Evolutionary conservation across 345 rosid genomes (phyloP).

Genomic region (Diplotaxis tenuifolia): DNA sequence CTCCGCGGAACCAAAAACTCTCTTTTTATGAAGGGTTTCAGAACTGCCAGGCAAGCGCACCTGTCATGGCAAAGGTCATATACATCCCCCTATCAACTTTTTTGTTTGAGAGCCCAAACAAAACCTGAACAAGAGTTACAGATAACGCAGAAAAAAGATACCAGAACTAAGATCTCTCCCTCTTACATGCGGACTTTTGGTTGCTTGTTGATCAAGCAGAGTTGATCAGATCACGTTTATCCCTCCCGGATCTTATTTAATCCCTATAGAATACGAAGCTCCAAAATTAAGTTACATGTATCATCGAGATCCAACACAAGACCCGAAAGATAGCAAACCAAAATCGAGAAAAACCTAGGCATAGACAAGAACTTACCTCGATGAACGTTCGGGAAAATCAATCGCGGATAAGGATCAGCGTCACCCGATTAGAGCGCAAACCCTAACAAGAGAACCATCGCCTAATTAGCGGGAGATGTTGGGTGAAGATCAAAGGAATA

Average conservation of each 20-base stretch:
- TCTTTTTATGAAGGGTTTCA: background rate
- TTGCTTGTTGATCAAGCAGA: background rate
- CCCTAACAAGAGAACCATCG: background rate
- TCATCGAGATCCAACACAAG: background rate
- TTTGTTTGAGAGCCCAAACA: background rate
- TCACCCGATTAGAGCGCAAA: constrained; percentile 10
- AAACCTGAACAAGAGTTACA: background rate
- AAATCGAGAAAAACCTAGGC: background rate
- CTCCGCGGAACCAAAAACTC: constrained; percentile 8
- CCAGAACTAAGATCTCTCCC: background rate
- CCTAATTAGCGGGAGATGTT: background rate
- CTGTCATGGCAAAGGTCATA: constrained; percentile 26
- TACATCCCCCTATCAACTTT: too few relatives aligned
- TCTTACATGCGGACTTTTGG: background rate
- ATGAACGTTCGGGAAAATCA: too few relatives aligned
- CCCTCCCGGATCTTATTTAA: background rate
- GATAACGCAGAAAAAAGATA: background rate
- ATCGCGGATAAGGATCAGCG: background rate
- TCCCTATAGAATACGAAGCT: too few relatives aligned
- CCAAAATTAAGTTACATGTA: background rate
- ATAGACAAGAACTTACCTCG: background rate
- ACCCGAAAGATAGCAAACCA: background rate
- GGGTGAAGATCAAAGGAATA: background rate
- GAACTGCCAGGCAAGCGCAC: constrained; percentile 35
- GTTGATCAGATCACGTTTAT: background rate